Percentiles rank a stretch among this genome's conserved stretches.
These are phyloP conservation scores for Eucalyptus sideroxylon DNA, from an alignment of 345 rosid species.

Conservation along the genomic window DNA sequence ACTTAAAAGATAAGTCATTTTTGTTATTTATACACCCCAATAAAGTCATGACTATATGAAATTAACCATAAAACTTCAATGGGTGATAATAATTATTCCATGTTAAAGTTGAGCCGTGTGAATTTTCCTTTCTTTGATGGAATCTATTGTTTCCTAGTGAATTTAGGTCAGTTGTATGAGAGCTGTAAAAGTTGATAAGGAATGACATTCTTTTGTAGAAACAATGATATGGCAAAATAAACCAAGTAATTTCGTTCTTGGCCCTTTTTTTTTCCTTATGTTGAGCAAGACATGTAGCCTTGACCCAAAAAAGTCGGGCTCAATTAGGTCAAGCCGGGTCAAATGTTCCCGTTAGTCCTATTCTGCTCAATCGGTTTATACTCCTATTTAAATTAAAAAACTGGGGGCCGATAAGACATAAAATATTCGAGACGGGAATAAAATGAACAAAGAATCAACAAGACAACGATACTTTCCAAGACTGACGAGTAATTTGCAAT, in stretches of 20 bases:
- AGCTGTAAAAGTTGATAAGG: not conserved
- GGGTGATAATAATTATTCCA: not conserved
- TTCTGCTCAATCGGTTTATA: not conserved
- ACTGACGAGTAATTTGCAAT: not conserved
- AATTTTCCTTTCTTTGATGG: not conserved
- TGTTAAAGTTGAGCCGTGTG: not conserved
- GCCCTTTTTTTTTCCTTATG: not conserved
- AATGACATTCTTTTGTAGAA: not conserved
- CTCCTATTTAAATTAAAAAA: not conserved
- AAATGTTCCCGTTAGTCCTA: not conserved
- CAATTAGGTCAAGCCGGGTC: not conserved
- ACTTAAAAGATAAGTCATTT: not conserved
- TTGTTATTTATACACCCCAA: not conserved
- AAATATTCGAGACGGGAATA: not conserved
- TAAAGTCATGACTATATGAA: not conserved
- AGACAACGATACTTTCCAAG: not conserved
- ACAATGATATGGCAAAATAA: not conserved
- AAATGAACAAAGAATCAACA: not conserved
- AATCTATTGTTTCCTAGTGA: not conserved
- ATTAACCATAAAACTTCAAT: not conserved
- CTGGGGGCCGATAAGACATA: rapidly evolving
- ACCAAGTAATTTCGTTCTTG: not conserved
- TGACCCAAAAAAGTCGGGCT: not conserved
- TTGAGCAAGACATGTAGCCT: not conserved
- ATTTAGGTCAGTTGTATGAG: not conserved